phyloP scores from a whole-genome alignment of 106 monocot species.

The Dioscorea dumetorum region DNA sequence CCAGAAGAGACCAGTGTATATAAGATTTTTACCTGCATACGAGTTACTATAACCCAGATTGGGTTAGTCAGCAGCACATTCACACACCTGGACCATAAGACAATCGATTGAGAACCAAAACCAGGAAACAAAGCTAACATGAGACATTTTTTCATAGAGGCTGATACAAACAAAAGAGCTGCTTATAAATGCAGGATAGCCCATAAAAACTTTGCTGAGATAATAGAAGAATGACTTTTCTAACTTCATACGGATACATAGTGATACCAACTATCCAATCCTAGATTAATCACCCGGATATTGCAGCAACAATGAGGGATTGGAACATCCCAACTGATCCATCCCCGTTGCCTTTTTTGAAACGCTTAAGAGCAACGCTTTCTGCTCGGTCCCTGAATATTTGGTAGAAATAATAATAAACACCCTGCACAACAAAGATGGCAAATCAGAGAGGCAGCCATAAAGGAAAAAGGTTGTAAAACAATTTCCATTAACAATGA shows the following conservation, averaged over 20 bases:
- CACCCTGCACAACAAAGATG: conserved; percentile 48
- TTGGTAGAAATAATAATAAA: conserved; percentile 98
- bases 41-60: conserved; percentile 89
- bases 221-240: too few species aligned
- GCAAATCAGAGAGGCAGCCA: not conserved
- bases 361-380: conserved; percentile 47
- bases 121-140: too few species aligned
- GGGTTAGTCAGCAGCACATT: conserved; percentile 97
- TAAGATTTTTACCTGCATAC: conserved; percentile 72
- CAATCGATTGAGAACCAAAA: not conserved
- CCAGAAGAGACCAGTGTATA: too few species aligned
- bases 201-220: too few species aligned
- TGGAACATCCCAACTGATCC: conserved; percentile 92
- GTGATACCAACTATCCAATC: not conserved
- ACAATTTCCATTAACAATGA: not conserved
- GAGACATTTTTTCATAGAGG: too few species aligned
- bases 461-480: not conserved
- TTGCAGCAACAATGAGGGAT: conserved; percentile 79
- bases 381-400: conserved; percentile 87
- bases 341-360: conserved; percentile 75
- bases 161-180: too few species aligned
- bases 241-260: not conserved
- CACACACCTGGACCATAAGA: conserved; percentile 62
- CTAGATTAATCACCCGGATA: conserved; percentile 56
- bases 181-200: too few species aligned